Percentiles rank a stretch among this genome's conserved stretches.
These are phyloP conservation scores for Eucalyptus brandiana DNA, from an alignment of 345 rosid species.

Conservation along the genomic window DNA sequence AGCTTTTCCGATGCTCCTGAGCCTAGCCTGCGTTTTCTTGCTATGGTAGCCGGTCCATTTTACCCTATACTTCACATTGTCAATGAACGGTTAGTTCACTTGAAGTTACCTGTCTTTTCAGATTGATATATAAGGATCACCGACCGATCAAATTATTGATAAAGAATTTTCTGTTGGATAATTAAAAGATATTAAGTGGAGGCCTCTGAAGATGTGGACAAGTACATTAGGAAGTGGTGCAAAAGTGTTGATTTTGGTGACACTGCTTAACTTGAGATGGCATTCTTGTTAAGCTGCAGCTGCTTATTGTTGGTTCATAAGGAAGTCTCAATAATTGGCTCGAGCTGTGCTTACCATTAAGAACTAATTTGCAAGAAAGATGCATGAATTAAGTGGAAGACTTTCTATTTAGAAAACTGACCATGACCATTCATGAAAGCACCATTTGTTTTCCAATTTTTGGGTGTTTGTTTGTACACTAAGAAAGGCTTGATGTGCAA, in stretches of 20 bases:
- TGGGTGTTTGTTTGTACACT: neutral
- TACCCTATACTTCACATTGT: constrained; percentile 60
- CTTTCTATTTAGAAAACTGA: neutral
- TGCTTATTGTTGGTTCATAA: neutral
- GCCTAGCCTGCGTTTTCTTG: constrained; percentile 47
- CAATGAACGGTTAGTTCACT: constrained; percentile 49
- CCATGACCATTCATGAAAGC: neutral
- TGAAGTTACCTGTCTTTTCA: neutral
- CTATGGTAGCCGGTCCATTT: constrained; percentile 72
- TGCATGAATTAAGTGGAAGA: neutral
- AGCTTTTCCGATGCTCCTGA: constrained; percentile 53
- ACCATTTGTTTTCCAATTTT: neutral
- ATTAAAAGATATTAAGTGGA: neutral
- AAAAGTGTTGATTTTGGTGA: neutral
- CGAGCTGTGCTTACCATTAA: neutral
- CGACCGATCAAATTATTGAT: neutral
- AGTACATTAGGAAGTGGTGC: neutral
- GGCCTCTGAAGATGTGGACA: neutral
- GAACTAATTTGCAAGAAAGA: neutral
- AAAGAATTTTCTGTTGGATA: neutral
- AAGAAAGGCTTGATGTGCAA: neutral
- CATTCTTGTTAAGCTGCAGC: neutral
- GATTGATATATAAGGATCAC: neutral
- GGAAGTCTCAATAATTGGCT: neutral
- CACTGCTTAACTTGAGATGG: neutral